Evolutionary conservation across 768 basidiomycete genomes (phyloP), one percentile per base, ranked within the genome.

Genomic region (Tylopilus sp.): DNA sequence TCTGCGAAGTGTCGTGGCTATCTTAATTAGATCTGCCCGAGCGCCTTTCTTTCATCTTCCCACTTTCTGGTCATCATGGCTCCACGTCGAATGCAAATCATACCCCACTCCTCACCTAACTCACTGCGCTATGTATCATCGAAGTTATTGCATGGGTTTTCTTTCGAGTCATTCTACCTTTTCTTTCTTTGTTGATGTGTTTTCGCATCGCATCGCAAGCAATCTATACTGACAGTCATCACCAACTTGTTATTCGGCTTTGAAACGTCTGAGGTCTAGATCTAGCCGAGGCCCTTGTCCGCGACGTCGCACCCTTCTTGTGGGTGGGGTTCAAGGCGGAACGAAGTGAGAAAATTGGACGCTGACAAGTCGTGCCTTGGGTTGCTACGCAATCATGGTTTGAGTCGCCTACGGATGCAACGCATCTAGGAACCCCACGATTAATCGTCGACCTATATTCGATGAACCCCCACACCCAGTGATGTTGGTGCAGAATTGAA

Each of bases 1-100:
- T 89, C 92, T 63, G 76, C 79, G 59, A 89, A 89, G 73, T 98
- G 95, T 74, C 88, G 95, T 65, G 93, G 94, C 57, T 96, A 83
- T 77, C 88, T 97, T 77, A 97, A 97, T 76, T 98, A 89, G 83
- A 64, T n/a, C n/a, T n/a, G n/a, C n/a, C n/a, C n/a, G n/a, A n/a
- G n/a, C n/a, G n/a, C 54, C 33, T 53, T 48, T 7, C 9, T 14
- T 36, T 25, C 34, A 4, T 19, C 33, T 21, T 16, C 16, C 19
- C 44, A 30, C 50, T 40, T 38, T 33, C 50, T 41, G 48, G 48
- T 56, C 57, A 55, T 44, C 50, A 50, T 31, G 48, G 42, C 45
- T 25, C 19, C 42, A 48, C 25, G 22, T 48, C 37, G 52, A 55
- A 57, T 28, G 44, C 61, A 60, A 53, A 17, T 50, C 56, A 64